These are phyloP conservation scores for Coniosporium tulheliwenetii DNA, from an alignment of 2,329 filamentous ascomycete genomes.

Conservation along the genomic window DNA sequence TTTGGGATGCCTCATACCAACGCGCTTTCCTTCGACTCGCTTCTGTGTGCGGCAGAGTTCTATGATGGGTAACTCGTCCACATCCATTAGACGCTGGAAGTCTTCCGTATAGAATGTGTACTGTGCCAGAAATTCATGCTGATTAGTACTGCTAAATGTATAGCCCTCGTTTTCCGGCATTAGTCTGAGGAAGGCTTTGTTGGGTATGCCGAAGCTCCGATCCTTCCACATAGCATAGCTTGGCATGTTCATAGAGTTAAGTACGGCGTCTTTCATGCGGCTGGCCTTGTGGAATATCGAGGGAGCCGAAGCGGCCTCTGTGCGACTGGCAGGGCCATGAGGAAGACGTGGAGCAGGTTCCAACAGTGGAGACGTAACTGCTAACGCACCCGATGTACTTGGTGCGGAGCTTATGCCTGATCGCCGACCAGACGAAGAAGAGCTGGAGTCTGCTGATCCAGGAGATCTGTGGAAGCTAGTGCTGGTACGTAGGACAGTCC, in stretches of 20 bases:
- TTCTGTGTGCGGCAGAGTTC: slow-evolving; percentile 45
- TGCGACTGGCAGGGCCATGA: slow-evolving; percentile 31
- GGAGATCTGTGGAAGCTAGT: slow-evolving; percentile 17
- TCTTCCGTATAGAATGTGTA: slow-evolving; percentile 52
- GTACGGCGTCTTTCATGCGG: slow-evolving; percentile 59
- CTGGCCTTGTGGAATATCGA: slow-evolving; percentile 58
- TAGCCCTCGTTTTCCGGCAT: slow-evolving; percentile 19
- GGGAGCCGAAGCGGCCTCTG: slow-evolving; percentile 39
- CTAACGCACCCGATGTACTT: background rate
- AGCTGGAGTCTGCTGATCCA: slow-evolving; percentile 9
- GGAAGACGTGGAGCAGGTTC: slow-evolving; percentile 9
- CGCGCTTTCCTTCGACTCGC: slow-evolving; percentile 40
- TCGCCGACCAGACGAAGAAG: background rate
- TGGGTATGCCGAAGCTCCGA: slow-evolving; percentile 56
- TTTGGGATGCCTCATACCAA: slow-evolving; percentile 46
- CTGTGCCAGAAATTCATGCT: slow-evolving; percentile 37
- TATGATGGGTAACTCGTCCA: slow-evolving; percentile 51
- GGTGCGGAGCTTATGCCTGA: slow-evolving; percentile 21
- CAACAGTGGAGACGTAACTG: background rate
- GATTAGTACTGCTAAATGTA: slow-evolving; percentile 17
- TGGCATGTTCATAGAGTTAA: slow-evolving; percentile 61
- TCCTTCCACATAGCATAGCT: slow-evolving; percentile 73
- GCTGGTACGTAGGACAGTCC: slow-evolving; percentile 27
- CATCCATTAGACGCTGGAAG: slow-evolving; percentile 41
- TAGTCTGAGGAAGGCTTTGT: slow-evolving; percentile 41